A percentile compares a stretch with the other conserved stretches of the same genome.
Conservation (phyloP, 345 rosid species). For the Cardamine resedifolia region DNA sequence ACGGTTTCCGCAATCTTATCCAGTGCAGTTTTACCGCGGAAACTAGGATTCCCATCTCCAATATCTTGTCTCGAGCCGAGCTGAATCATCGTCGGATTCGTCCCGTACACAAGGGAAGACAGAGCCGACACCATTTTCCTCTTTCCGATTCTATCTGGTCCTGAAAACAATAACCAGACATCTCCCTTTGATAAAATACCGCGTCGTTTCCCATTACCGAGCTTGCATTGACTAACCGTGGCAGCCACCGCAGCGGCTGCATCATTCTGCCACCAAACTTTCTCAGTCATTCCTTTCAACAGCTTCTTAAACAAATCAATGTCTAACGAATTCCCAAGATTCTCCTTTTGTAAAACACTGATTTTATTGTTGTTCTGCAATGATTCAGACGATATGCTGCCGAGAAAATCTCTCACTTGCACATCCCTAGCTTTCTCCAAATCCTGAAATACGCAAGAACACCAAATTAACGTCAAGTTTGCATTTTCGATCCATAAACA, state of each 20-base stretch:
- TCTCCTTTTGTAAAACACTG: conserved; percentile 46
- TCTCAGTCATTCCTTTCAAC: conserved; percentile 72
- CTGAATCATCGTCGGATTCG: conserved; percentile 51
- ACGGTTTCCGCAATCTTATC: conserved; percentile 90
- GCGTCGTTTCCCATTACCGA: conserved; percentile 65
- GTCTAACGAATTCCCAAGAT: conserved; percentile 48
- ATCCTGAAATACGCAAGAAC: conserved; percentile 17
- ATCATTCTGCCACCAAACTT: conserved; percentile 94
- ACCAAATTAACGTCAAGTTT: conserved; percentile 34
- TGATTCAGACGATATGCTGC: conserved; percentile 63
- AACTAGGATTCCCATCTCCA: conserved; percentile 43
- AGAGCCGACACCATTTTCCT: conserved; percentile 82
- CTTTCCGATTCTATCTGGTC: conserved; percentile 87
- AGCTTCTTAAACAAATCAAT: conserved; percentile 75
- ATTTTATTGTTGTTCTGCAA: conserved; percentile 49
- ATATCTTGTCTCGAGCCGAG: conserved; percentile 63
- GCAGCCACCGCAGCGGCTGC: conserved; percentile 84
- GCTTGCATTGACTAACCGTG: conserved; percentile 68
- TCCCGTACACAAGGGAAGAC: conserved; percentile 58
- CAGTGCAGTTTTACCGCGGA: conserved; percentile 86
- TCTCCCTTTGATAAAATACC: conserved; percentile 66
- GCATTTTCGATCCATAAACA: conserved; percentile 33
- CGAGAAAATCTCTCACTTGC: conserved; percentile 60
- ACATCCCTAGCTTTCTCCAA: conserved; percentile 45
- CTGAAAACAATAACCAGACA: conserved; percentile 80